phyloP scores from a whole-genome alignment of 805 yeast genomes.

The Suhomyces vadensis region DNA sequence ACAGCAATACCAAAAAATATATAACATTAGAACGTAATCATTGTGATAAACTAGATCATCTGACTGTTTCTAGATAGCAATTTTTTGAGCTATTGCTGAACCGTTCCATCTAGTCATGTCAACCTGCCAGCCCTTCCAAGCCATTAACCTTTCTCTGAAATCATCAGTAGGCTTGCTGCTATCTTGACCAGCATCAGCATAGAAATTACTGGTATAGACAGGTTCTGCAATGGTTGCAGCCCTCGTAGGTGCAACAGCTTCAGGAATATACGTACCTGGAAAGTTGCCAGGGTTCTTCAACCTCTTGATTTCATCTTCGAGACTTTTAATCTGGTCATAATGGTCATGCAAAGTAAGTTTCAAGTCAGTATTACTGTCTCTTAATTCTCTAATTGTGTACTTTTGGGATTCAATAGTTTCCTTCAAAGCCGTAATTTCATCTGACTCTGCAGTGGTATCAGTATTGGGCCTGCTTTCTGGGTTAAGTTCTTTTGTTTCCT shows the following conservation, averaged over 20 bases:
- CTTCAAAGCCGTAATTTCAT: conserved; percentile 9
- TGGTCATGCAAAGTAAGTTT: conserved; percentile 41
- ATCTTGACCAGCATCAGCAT: conserved; percentile 27
- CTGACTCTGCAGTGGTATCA: conserved; percentile 4
- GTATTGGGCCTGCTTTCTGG: conserved; percentile 8
- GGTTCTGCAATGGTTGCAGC: conserved; percentile 30
- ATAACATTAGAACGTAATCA: not conserved
- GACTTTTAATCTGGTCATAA: conserved; percentile 32
- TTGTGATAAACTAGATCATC: too few species aligned
- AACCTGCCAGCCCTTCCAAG: conserved; percentile 83
- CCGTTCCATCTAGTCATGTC: conserved; percentile 65
- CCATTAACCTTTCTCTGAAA: conserved; percentile 56
- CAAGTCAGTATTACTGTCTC: conserved; percentile 45
- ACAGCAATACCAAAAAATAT: not conserved
- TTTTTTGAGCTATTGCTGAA: not conserved
- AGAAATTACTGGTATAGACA: conserved; percentile 28
- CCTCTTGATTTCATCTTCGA: conserved; percentile 24
- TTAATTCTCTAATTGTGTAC: conserved; percentile 34
- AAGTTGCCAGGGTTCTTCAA: conserved; percentile 10
- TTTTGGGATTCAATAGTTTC: conserved; percentile 32
- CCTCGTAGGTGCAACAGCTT: conserved; percentile 2
- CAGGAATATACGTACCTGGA: conserved; percentile 8
- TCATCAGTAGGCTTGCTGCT: conserved; percentile 41
- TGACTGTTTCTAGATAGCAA: not conserved
- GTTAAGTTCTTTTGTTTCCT: conserved; percentile 7